Conservation (phyloP, 1,284 basidiomycete species). For the Mrakiaceae sp. region DNA sequence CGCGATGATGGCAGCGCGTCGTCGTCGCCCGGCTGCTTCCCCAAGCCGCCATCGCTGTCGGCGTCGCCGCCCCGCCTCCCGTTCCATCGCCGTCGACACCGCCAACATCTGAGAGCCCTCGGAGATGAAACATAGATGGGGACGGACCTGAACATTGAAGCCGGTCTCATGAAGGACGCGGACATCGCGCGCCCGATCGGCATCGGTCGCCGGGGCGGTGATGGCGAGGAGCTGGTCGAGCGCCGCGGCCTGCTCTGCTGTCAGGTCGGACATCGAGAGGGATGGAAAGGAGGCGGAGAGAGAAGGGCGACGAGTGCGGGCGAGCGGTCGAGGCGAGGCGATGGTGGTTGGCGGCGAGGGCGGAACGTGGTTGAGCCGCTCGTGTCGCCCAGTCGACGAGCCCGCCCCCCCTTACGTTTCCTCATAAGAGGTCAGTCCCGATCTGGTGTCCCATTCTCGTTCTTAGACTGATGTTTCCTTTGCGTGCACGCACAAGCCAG, state of each 20-base stretch:
- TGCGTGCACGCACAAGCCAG: too few species aligned
- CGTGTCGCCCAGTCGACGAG: too few species aligned
- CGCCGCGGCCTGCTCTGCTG: constrained; percentile 9
- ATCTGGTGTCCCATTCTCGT: too few species aligned
- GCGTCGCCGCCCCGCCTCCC: constrained; percentile 23
- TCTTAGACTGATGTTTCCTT: too few species aligned
- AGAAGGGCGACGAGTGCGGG: too few species aligned
- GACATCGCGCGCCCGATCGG: constrained; percentile 29
- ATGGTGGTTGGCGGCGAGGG: too few species aligned
- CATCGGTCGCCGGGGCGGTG: constrained; percentile 28
- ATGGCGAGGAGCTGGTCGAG: constrained; percentile 32
- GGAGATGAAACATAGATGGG: not conserved
- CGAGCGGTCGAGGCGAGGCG: too few species aligned
- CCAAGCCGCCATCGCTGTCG: constrained; percentile 23
- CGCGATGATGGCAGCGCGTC: constrained; percentile 7
- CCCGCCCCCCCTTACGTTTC: too few species aligned
- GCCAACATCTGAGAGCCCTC: not conserved
- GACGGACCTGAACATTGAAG: constrained; percentile 34
- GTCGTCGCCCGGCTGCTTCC: not conserved
- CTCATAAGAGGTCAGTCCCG: too few species aligned
- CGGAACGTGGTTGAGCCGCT: too few species aligned
- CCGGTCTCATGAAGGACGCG: constrained; percentile 30
- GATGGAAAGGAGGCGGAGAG: too few species aligned
- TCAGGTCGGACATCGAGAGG: too few species aligned
- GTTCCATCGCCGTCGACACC: constrained; percentile 6